Evolutionary conservation across 2,329 filamentous ascomycete species (phyloP), one percentile per base, ranked within the genome.

Genomic region (Onygenales sp.): DNA sequence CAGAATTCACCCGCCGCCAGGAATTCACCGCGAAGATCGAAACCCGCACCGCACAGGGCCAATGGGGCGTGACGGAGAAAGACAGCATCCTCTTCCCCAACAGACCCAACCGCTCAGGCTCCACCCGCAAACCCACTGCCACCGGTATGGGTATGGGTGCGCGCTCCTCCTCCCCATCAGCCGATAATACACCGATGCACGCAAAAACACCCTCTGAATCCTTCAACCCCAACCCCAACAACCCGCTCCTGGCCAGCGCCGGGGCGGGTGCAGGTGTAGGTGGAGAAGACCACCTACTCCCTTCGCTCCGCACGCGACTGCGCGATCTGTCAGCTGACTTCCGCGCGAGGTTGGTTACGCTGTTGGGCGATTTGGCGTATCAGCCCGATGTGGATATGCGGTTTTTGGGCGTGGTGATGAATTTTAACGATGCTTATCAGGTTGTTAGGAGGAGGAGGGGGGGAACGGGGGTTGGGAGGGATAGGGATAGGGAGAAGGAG

Each of bases 371-470:
- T 68, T 70, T 98, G 58, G 87, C 89, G 7, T 92, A 94, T 71
- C 92, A 97, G 71, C 86, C 90, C 0, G 93, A 98, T 68, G 85
- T 91, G 50, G 93, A 98, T 69, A 89, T 98, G 84, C 80, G 92
- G 52, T 97, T 97, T 76, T 73, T 98, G 60, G 93, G 89, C 41
- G 90, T 97, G 46, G 88, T 93, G 42, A 97, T 98, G 89, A 98
- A 97, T 72, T 98, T 97, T 72, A 98, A 98, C 71, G 92, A 97
- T 67, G 87, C 95, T 31, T 97, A 97, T 70, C 82, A 88, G 70
- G 87, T 89, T 11, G 81, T 84, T 63, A 80, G 84, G 67, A 83
- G 84, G 71, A 72, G 78, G 55, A 64, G 67, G 43, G 72, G 78
- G 53, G 63, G 67, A 39, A 63, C 66, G 43, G 59, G 59, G 21